A percentile compares a stretch with the other conserved stretches of the same genome.
Evolutionary conservation across 805 yeast genomes (phyloP).

Genomic region (Candida insectalens): DNA sequence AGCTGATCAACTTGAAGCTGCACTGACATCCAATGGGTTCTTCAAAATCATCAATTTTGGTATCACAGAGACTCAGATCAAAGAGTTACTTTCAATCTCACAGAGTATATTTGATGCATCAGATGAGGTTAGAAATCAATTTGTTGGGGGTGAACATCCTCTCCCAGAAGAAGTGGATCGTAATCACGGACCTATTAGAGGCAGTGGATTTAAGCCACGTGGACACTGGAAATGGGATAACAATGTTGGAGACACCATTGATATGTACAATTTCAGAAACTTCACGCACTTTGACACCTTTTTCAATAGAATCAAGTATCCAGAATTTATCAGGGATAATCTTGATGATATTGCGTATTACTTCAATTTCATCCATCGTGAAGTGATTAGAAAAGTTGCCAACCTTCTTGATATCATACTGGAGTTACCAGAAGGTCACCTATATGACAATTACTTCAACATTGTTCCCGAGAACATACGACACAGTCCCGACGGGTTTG

Average conservation of each 20-base stretch:
- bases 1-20: constrained; percentile 29
- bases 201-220: constrained; percentile 37
- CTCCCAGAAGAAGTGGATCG: constrained; percentile 18
- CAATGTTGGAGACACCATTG: constrained; percentile 33
- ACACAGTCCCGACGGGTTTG: constrained; percentile 26
- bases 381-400: constrained; percentile 27
- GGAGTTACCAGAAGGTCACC: constrained; percentile 36
- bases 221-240: constrained; percentile 39
- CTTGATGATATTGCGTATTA: constrained; percentile 31
- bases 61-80: constrained; percentile 21
- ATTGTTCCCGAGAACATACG: constrained; percentile 17
- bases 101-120: constrained; percentile 32
- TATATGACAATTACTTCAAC: constrained; percentile 27
- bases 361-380: constrained; percentile 28
- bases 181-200: constrained; percentile 35
- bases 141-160: constrained; percentile 26
- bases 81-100: constrained; percentile 27
- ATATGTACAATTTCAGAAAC: constrained; percentile 33
- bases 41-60: constrained; percentile 34
- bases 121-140: constrained; percentile 27
- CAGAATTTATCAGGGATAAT: constrained; percentile 29
- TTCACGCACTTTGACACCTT: constrained; percentile 25
- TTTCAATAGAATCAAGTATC: constrained; percentile 19
- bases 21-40: constrained; percentile 34
- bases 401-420: constrained; percentile 34